Conservation (phyloP, 441 rosid genomes). For the Pelargonium australe region DNA sequence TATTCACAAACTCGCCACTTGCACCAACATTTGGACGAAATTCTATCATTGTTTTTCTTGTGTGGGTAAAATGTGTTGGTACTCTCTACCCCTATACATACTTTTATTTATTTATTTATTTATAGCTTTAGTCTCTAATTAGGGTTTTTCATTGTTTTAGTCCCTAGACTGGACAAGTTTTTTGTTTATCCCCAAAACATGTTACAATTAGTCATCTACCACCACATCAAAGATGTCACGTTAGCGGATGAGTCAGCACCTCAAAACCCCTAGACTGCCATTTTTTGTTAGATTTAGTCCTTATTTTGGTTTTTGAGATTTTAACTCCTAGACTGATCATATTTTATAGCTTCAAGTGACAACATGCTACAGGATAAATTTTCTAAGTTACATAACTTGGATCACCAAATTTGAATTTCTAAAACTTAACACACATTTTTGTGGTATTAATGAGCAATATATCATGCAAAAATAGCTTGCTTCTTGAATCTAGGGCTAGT, state of each 20-base stretch:
- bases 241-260: too few species aligned
- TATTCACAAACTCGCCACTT: neutral
- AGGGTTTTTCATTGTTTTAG: too few species aligned
- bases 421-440: neutral
- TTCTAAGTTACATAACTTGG: neutral
- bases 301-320: neutral
- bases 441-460: neutral
- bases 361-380: neutral
- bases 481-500: neutral
- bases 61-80: too few species aligned
- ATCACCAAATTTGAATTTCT: neutral
- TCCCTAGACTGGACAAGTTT: too few species aligned
- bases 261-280: too few species aligned
- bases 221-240: too few species aligned
- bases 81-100: too few species aligned
- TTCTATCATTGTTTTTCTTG: neutral
- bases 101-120: too few species aligned
- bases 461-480: neutral
- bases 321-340: neutral
- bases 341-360: neutral
- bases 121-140: too few species aligned
- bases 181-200: too few species aligned
- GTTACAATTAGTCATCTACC: too few species aligned
- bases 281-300: too few species aligned
- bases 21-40: neutral